Evolutionary conservation across 1,284 basidiomycete genomes (phyloP), one percentile per base, ranked within the genome.

Genomic region (Mycena sp.): DNA sequence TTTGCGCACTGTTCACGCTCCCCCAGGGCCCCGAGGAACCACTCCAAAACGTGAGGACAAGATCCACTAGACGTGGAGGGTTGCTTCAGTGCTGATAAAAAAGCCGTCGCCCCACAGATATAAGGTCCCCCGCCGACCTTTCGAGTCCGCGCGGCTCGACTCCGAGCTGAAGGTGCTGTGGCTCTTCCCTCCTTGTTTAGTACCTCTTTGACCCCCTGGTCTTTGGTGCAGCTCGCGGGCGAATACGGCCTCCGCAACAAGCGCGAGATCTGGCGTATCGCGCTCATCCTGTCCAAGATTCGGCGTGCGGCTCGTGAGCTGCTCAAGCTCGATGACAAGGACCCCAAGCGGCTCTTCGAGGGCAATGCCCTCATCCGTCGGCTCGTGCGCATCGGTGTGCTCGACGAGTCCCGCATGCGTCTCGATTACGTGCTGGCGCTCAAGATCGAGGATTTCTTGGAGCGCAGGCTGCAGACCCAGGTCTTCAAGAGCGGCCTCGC

Each of bases 211-310:
- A n/a, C n/a, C n/a, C n/a, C n/a, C n/a, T n/a, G n/a, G n/a, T n/a
- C n/a, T n/a, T n/a, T n/a, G n/a, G n/a, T n/a, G n/a, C 73, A 95
- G 95, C 95, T 99, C 82, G 96, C 96, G 68, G 97, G 97, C 83
- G 98, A 99, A 87, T 99, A 97, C 87, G 97, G 97, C 83, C 94
- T 99, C 76, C 94, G 96, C 82, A 99, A 99, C 94, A 99, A 99
- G 90, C 94, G 95, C 77, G 97, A 99, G 87, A 99, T 99, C 85
- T 99, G 97, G 97, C 94, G 98, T 78, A 99, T 99, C 81, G 91
- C 96, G 79, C 91, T 99, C 76, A 91, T 91, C 77, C 91, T 99
- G 65, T 99, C 98, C 78, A 99, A 99, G 89, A 99, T 99, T 80
- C 96, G 97, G 87, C 96, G 98, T 92, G 98, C 97, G 68, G 98